phyloP scores from a whole-genome alignment of 805 yeast species.

The Saccharomyces eubayanus region DNA sequence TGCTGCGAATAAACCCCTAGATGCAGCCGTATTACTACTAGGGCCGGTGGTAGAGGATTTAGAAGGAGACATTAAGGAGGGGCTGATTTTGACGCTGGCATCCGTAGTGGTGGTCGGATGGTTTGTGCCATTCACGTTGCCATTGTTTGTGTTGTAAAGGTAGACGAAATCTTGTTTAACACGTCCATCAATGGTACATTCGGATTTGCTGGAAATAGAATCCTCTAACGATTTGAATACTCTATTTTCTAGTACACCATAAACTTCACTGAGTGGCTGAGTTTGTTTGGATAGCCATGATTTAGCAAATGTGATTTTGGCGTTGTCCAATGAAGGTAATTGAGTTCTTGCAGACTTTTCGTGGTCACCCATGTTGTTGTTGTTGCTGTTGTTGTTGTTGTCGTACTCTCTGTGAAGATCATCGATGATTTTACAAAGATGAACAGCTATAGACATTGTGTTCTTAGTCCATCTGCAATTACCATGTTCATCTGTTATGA shows the following conservation, averaged over 20 bases:
- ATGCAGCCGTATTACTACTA: constrained; percentile 6
- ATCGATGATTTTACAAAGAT: constrained; percentile 26
- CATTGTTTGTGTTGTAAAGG: constrained; percentile 15
- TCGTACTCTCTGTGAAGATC: constrained; percentile 23
- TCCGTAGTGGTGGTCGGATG: constrained; percentile 5
- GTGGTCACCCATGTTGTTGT: neutral
- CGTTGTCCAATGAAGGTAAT: constrained; percentile 20
- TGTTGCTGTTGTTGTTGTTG: neutral
- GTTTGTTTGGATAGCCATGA: constrained; percentile 81
- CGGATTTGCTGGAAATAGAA: constrained; percentile 30
- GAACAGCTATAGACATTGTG: constrained; percentile 62
- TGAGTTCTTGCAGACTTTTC: constrained; percentile 6
- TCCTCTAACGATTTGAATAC: constrained; percentile 44
- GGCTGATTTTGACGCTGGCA: constrained; percentile 2
- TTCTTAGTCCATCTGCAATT: constrained; percentile 87
- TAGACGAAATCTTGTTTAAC: constrained; percentile 30
- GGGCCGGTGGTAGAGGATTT: constrained; percentile 8
- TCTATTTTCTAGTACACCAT: constrained; percentile 64
- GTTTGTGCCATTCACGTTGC: constrained; percentile 2
- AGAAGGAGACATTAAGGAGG: constrained; percentile 3
- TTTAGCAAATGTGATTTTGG: constrained; percentile 46
- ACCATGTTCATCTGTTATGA: constrained; percentile 78
- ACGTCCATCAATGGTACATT: constrained; percentile 33
- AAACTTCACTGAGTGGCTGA: constrained; percentile 72
- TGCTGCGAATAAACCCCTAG: constrained; percentile 14